Evolutionary conservation across 441 rosid genomes (phyloP), one percentile per base, ranked within the genome.

Genomic region (Viola pubescens): DNA sequence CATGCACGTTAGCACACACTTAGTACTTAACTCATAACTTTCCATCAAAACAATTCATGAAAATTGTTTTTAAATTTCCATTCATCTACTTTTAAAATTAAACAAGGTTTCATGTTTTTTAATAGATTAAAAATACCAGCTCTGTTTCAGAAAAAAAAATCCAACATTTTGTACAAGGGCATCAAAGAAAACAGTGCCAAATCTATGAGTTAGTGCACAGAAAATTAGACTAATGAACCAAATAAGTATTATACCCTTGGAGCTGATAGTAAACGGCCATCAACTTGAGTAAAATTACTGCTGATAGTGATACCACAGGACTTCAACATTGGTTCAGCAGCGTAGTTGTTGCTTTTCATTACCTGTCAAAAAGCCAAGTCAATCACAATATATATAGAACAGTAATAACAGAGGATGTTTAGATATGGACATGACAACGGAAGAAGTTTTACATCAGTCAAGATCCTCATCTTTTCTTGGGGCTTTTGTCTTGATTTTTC

Each of bases 401-500:
- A 45, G 46, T 7, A 64, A 26, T 10, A 41, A 56, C 48, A 42
- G 11, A 3, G 7, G 11, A 26, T 51, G 37, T 39, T 43, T 14
- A 26, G 37, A 38, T 50, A 46, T 19, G 12, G 16, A n/a, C 4
- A 52, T 45, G 47, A 14, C 49, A 61, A 57, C 45, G 19, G 10
- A 16, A 7, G 51, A 46, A 39, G 47, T 60, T 64, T 52, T 73
- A 82, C 95, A 37, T 79, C 79, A 43, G 87, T 66, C 60, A 87
- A 75, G 47, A 75, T 82, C 61, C 41, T 60, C 87, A 87, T 82
- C 76, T 86, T 79, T 59, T 87, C 89, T 55, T 81, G 89, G 1
- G 89, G 95, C 72, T 87, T 87, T 73, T 84, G 89, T 59, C 91
- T 77, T 37, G 95, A 82, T 54, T 83, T 84, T 59, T 87, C 95